Conservation (phyloP, 805 yeast species). For the Schwanniomyces yamadae region DNA sequence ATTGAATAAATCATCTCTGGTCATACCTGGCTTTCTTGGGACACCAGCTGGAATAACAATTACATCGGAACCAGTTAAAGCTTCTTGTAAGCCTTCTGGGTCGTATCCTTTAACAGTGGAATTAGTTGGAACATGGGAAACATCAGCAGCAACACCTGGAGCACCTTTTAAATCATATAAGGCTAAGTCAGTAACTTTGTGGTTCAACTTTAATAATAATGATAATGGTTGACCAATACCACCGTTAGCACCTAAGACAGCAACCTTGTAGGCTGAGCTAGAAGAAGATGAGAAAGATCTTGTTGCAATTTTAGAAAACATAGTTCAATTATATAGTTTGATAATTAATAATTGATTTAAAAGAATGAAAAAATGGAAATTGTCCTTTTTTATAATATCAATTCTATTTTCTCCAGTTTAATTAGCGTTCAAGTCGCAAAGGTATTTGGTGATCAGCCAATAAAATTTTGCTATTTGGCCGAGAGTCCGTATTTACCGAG, state of each 20-base stretch:
- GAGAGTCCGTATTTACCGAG: conserved; percentile 1
- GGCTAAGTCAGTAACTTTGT: conserved; percentile 80
- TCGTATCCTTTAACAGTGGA: conserved; percentile 85
- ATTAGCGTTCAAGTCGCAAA: background rate
- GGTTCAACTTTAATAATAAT: conserved; percentile 76
- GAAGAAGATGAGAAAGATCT: conserved; percentile 70
- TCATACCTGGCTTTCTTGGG: conserved; percentile 98
- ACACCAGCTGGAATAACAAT: conserved; percentile 97
- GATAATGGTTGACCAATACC: conserved; percentile 80
- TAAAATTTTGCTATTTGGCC: background rate
- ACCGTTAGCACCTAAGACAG: conserved; percentile 84
- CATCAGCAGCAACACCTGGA: conserved; percentile 96
- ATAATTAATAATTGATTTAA: background rate
- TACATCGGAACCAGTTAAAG: conserved; percentile 77
- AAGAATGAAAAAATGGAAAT: background rate
- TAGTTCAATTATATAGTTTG: conserved; percentile 15
- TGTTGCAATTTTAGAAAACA: conserved; percentile 57
- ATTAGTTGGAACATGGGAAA: conserved; percentile 91
- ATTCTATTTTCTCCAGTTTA: background rate
- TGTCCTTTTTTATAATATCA: conserved; percentile 3
- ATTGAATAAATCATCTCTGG: conserved; percentile 95
- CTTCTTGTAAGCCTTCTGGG: conserved; percentile 72
- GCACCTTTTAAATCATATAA: conserved; percentile 90
- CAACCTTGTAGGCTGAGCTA: conserved; percentile 64
- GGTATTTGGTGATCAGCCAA: background rate